A percentile compares a stretch with the other conserved stretches of the same genome.
Evolutionary conservation across 371 early-diverging fungal genomes (phyloP).

Genomic region (Mucor sp.): DNA sequence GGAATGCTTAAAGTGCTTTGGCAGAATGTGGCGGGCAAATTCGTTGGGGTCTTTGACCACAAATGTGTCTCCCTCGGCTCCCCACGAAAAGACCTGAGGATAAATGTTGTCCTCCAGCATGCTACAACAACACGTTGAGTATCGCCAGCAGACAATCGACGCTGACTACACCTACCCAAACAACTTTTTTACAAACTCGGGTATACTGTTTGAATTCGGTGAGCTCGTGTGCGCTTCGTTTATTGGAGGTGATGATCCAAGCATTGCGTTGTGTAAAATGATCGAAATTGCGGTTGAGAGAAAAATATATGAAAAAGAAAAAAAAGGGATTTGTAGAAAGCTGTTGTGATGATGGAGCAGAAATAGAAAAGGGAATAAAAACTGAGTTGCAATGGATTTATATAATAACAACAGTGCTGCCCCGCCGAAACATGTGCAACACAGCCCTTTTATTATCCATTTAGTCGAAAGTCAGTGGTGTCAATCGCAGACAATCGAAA

Average conservation of each 20-base stretch:
- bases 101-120: constrained; percentile 73
- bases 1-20: constrained; percentile 93
- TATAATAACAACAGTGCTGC: too few relatives aligned
- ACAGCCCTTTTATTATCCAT: not conserved
- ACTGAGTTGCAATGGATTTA: not conserved
- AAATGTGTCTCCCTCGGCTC: constrained; percentile 77
- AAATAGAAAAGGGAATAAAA: constrained; percentile 5
- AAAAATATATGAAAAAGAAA: not conserved
- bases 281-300: not conserved
- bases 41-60: constrained; percentile 78
- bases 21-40: constrained; percentile 74
- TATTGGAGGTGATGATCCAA: constrained; percentile 11
- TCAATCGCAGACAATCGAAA: not conserved
- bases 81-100: constrained; percentile 75
- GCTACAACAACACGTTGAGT: constrained; percentile 24
- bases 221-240: constrained; percentile 1
- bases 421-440: constrained; percentile 1
- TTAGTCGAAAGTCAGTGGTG: too few relatives aligned
- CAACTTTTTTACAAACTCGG: constrained; percentile 54
- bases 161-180: constrained; percentile 32
- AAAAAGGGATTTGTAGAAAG: not conserved
- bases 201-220: constrained; percentile 26
- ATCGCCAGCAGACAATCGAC: too few relatives aligned
- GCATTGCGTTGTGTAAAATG: not conserved
- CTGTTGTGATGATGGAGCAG: not conserved